Base-by-base conservation (phyloP, 352 stramenopile genomes). In the Peronospora farinosa region DNA sequence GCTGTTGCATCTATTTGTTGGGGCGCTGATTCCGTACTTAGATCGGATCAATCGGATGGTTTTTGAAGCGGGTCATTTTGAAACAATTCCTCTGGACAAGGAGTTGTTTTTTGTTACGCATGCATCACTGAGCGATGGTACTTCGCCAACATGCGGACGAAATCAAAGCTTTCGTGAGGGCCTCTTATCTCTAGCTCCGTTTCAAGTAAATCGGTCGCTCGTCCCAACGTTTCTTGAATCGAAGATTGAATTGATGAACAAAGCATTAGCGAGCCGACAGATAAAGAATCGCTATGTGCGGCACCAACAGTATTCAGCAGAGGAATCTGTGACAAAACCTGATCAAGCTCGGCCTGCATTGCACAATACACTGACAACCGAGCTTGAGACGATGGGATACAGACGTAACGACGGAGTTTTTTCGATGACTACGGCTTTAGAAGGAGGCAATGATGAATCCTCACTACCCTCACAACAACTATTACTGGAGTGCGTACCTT, bases 201-300 rank as follows among this genome's bases (percentile, higher is more conserved):
- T 81, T 21, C 51, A 69, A 36, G 44, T 84, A 7, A 56, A 74
- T 19, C 4, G 16, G 0, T 21, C 30, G 5, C 45, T 75, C 2
- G 65, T 86, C 13, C 78, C 78, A 2, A 35, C 32, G 9, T 88
- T 88, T 38, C 41, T 88, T 4, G 15, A 37, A n/a, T 37, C 62
- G 4, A 51, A 72, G 2, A 52, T 65, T 10, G 42, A 63, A 5
- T 30, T 65, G 11, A 59, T 88, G 51, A 72, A 63, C 7, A 64
- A 77, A 15, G 67, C 74, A 4, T 41, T 88, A n/a, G 60, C 65
- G 10, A 84, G 71, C 60, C 78, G 74, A 27, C 78, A 88, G 47
- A 67, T 86, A 47, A 76, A 69, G 46, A 85, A 86, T 48, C 62
- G 60, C 7, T 84, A 80, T 40, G 46, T 84, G 9, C 72, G 71